These are phyloP conservation scores for Takashimella koratensis DNA, from an alignment of 1,284 basidiomycete species.

Conservation along the genomic window DNA sequence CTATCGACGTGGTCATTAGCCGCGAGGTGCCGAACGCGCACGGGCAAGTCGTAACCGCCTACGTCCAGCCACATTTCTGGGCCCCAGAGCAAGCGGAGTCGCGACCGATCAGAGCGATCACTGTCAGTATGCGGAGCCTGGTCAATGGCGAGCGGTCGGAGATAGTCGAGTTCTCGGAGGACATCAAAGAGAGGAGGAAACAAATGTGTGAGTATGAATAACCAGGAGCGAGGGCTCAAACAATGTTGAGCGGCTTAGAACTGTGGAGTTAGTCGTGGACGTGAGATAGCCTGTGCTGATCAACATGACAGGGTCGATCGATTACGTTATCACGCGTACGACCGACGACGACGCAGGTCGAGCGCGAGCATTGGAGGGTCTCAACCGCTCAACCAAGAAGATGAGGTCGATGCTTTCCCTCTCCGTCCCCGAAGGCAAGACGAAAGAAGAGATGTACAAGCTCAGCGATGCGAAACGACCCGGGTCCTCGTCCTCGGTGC, in stretches of 20 bases:
- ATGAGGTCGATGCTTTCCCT: constrained; percentile 31
- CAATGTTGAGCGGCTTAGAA: not conserved
- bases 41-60: constrained; percentile 56
- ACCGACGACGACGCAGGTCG: constrained; percentile 14
- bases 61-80: constrained; percentile 57
- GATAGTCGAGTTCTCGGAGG: constrained; percentile 24
- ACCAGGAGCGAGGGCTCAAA: no score
- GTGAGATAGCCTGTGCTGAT: not conserved
- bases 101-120: constrained; percentile 52
- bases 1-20: constrained; percentile 2
- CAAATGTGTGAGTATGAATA: constrained; percentile 34
- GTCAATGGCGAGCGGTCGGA: constrained; percentile 43
- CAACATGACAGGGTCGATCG: constrained; percentile 34
- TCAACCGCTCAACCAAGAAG: constrained; percentile 14
- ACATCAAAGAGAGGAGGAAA: constrained; percentile 14
- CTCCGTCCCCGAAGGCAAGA: constrained; percentile 40
- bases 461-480: constrained; percentile 4
- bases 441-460: constrained; percentile 31
- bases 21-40: constrained; percentile 55
- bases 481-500: not conserved
- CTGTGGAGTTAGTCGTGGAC: not conserved
- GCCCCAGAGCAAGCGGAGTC: constrained; percentile 31
- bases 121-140: constrained; percentile 46
- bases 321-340: constrained; percentile 29
- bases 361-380: constrained; percentile 8